Evolutionary conservation across 352 stramenopile species (phyloP).

Genomic region (Phytophthora capsici): DNA sequence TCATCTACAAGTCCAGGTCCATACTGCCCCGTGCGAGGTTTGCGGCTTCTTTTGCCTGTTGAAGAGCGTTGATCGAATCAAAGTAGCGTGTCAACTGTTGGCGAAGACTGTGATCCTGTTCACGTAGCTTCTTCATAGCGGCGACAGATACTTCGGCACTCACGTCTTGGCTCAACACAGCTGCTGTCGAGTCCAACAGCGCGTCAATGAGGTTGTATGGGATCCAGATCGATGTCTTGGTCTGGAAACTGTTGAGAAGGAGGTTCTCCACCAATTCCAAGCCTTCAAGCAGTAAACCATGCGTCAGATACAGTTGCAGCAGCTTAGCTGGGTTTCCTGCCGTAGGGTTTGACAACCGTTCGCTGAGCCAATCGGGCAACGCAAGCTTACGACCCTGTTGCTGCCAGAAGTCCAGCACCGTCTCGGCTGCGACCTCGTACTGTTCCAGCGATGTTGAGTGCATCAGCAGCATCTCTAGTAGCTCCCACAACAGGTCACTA

Average conservation of each 20-base stretch:
- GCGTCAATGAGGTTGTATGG: slow-evolving; percentile 74
- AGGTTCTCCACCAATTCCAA: slow-evolving; percentile 57
- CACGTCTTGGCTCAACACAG: slow-evolving; percentile 37
- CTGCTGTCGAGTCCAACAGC: slow-evolving; percentile 56
- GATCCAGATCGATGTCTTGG: slow-evolving; percentile 63
- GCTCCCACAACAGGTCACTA: slow-evolving; percentile 60
- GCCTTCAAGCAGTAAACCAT: slow-evolving; percentile 71
- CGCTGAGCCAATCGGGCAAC: slow-evolving; percentile 65
- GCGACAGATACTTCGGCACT: slow-evolving; percentile 18
- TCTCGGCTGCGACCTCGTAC: slow-evolving; percentile 63
- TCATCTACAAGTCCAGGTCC: slow-evolving; percentile 30
- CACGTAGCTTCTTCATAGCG: slow-evolving; percentile 31
- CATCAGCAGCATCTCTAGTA: slow-evolving; percentile 56
- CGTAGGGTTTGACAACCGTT: slow-evolving; percentile 48
- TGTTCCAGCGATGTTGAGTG: slow-evolving; percentile 51
- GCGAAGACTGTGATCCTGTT: slow-evolving; percentile 44
- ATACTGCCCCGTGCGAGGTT: slow-evolving; percentile 44
- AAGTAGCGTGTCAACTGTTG: slow-evolving; percentile 61
- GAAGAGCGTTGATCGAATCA: slow-evolving; percentile 49
- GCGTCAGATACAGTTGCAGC: slow-evolving; percentile 61
- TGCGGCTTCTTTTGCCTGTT: slow-evolving; percentile 61
- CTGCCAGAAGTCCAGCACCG: slow-evolving; percentile 66
- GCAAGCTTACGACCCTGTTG: slow-evolving; percentile 53
- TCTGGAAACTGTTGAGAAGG: slow-evolving; percentile 46
- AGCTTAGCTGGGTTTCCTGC: slow-evolving; percentile 62